A percentile compares a stretch with the other conserved stretches of the same genome.
Evolutionary conservation across 768 basidiomycete species (phyloP).

Genomic region (Brasilioporus rufonigricans): DNA sequence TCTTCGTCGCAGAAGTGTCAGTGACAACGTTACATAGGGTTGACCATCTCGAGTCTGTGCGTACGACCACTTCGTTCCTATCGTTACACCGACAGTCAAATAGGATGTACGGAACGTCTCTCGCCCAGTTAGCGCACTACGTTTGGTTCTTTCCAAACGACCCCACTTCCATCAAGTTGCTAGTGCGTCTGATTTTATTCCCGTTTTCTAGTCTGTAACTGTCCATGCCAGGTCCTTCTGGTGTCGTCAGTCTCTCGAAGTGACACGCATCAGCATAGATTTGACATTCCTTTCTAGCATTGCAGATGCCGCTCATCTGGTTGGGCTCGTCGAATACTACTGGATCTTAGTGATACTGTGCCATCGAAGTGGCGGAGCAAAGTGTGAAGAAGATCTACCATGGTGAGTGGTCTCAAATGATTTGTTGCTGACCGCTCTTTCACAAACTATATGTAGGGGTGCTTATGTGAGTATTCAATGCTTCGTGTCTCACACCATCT

Average conservation of each 20-base stretch:
- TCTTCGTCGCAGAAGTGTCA: neutral
- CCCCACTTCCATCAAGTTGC: neutral
- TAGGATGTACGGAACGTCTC: slow-evolving; percentile 13
- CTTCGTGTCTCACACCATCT: neutral
- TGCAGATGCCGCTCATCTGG: slow-evolving; percentile 3
- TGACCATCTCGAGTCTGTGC: slow-evolving; percentile 2
- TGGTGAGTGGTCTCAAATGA: slow-evolving; percentile 7
- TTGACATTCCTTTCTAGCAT: slow-evolving; percentile 3
- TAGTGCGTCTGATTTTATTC: slow-evolving; percentile 1
- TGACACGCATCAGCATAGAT: neutral
- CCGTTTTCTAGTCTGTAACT: neutral
- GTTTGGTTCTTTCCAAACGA: too few species aligned
- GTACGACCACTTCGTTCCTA: neutral
- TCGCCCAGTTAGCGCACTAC: slow-evolving; percentile 6
- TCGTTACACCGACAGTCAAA: neutral
- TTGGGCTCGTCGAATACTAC: slow-evolving; percentile 2
- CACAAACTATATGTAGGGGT: slow-evolving; percentile 5
- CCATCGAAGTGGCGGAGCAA: neutral
- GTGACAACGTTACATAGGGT: neutral
- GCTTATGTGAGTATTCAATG: slow-evolving; percentile 1
- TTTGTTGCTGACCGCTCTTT: neutral
- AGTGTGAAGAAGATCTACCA: neutral
- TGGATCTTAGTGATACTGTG: slow-evolving; percentile 6
- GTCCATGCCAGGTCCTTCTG: slow-evolving; percentile 5
- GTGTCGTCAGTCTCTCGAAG: slow-evolving; percentile 6